These are phyloP conservation scores for Lentinus polychrous DNA, from an alignment of 1,284 basidiomycete species.

Conservation along the genomic window DNA sequence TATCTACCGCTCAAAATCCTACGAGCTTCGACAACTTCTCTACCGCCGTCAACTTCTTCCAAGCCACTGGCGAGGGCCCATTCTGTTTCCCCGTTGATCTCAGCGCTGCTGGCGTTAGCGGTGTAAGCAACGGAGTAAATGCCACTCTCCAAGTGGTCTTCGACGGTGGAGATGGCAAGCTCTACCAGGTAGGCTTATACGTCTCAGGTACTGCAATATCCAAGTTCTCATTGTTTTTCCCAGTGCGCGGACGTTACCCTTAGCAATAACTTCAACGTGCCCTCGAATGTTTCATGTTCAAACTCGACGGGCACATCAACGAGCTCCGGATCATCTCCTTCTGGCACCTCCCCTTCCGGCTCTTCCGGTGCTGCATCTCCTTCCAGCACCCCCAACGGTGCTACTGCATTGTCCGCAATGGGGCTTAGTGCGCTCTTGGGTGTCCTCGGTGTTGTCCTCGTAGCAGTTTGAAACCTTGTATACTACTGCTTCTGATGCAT, in stretches of 20 bases:
- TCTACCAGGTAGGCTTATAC: constrained; percentile 53
- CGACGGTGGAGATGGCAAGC: constrained; percentile 57
- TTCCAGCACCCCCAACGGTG: neutral
- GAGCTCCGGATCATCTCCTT: neutral
- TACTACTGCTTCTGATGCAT: too few species aligned
- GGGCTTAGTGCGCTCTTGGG: neutral
- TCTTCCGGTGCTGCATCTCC: neutral
- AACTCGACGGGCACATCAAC: constrained; percentile 10
- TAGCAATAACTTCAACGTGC: constrained; percentile 34
- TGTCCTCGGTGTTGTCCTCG: neutral
- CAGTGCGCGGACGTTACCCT: constrained; percentile 67
- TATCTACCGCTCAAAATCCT: constrained; percentile 53
- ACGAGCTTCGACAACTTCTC: constrained; percentile 51
- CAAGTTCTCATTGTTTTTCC: neutral
- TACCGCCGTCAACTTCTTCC: constrained; percentile 40
- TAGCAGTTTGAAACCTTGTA: too few species aligned
- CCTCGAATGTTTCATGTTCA: constrained; percentile 15
- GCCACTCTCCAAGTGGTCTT: constrained; percentile 57
- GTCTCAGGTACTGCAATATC: neutral
- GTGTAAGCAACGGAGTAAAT: constrained; percentile 47
- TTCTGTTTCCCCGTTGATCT: constrained; percentile 62
- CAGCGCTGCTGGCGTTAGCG: constrained; percentile 39
- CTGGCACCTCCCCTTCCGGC: neutral
- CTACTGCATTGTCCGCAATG: neutral
- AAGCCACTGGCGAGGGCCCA: constrained; percentile 43